phyloP scores from a whole-genome alignment of 2,329 filamentous ascomycete genomes.

The Arthroderma uncinatum region DNA sequence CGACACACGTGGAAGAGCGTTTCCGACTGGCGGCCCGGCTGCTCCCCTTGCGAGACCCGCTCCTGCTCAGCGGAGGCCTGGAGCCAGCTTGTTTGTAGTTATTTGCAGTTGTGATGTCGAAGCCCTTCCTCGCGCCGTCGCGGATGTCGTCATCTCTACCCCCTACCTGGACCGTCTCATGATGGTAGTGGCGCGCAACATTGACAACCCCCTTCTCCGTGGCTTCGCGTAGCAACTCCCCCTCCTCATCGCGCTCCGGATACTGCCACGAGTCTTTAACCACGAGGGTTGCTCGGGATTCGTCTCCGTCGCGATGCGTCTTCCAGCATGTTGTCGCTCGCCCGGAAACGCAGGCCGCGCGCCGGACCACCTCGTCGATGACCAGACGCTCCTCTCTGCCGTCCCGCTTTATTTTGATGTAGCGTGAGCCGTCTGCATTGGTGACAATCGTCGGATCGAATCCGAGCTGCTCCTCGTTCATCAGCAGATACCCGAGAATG shows the following conservation, averaged over 20 bases:
- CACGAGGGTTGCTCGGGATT: background rate
- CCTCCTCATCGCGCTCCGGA: slow-evolving; percentile 21
- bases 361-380: slow-evolving; percentile 29
- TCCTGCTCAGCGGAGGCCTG: slow-evolving; percentile 10
- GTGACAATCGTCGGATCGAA: slow-evolving; percentile 37
- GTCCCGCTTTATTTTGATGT: slow-evolving; percentile 9
- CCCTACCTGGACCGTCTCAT: slow-evolving; percentile 17
- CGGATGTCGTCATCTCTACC: slow-evolving; percentile 17
- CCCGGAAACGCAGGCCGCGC: slow-evolving; percentile 26
- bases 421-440: slow-evolving; percentile 9
- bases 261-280: slow-evolving; percentile 23
- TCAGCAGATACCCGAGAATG: slow-evolving; percentile 19
- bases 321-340: slow-evolving; percentile 38
- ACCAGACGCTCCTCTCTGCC: slow-evolving; percentile 30
- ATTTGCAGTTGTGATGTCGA: slow-evolving; percentile 8
- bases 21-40: slow-evolving; percentile 12
- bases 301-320: slow-evolving; percentile 27
- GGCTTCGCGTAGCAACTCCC: slow-evolving; percentile 18
- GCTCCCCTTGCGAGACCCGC: slow-evolving; percentile 5
- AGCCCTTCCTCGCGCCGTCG: slow-evolving; percentile 14
- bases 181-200: slow-evolving; percentile 21
- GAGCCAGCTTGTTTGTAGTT: background rate
- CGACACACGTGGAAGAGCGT: slow-evolving; percentile 16
- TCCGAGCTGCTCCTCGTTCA: slow-evolving; percentile 33
- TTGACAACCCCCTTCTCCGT: slow-evolving; percentile 19